Conservation (phyloP, 768 basidiomycete species). For the Pseudohyphozyma bogoriensis region DNA sequence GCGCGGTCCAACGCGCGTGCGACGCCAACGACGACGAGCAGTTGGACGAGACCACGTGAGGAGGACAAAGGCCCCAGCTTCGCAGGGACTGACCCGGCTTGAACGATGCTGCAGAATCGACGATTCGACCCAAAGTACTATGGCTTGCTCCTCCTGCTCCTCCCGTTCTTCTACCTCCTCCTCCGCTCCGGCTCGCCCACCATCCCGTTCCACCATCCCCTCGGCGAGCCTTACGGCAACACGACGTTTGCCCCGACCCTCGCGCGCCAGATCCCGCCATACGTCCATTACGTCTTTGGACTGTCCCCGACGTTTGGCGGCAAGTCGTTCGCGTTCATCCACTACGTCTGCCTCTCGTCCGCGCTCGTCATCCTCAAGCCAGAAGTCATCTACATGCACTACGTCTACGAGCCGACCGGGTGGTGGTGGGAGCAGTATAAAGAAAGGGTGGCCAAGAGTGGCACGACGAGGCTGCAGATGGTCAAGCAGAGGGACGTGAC, state of each 20-base stretch:
- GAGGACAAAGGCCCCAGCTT: too few relatives aligned
- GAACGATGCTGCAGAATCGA: too few relatives aligned
- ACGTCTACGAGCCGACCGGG: conserved; percentile 34
- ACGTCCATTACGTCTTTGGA: conserved; percentile 35
- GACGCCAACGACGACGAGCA: too few relatives aligned
- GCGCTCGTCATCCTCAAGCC: conserved; percentile 34
- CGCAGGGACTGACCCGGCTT: too few relatives aligned
- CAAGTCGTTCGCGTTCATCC: conserved; percentile 28
- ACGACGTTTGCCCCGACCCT: conserved; percentile 1
- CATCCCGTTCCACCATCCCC: conserved; percentile 25
- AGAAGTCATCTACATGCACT: conserved; percentile 36
- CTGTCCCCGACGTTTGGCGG: conserved; percentile 30
- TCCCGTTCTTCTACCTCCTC: not conserved
- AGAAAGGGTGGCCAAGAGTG: not conserved
- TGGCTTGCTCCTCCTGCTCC: not conserved
- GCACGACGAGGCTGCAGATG: conserved; percentile 15
- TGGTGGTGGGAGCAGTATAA: conserved; percentile 36
- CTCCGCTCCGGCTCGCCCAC: conserved; percentile 7
- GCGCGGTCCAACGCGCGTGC: too few relatives aligned
- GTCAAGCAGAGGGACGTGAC: conserved; percentile 21
- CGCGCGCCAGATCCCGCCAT: conserved; percentile 11
- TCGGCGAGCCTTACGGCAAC: not conserved
- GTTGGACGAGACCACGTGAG: too few relatives aligned
- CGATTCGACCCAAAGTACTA: not conserved
- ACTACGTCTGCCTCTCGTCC: conserved; percentile 36